These are phyloP conservation scores for Ogataea trehaloabstinens DNA, from an alignment of 805 yeast genomes.

Conservation along the genomic window DNA sequence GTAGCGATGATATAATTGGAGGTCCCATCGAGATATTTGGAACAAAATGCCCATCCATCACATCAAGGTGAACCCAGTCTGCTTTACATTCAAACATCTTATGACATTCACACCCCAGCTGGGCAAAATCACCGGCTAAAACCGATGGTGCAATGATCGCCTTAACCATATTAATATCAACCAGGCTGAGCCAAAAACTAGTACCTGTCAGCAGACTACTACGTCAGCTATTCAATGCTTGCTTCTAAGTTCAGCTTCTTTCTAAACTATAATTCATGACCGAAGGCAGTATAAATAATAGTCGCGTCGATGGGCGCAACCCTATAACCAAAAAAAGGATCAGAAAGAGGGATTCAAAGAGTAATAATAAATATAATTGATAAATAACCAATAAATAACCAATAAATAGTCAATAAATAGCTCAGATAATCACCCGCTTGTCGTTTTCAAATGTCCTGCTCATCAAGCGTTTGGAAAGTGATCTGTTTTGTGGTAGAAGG, in stretches of 20 bases:
- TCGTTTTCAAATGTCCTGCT: constrained; percentile 52
- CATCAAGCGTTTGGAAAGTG: constrained; percentile 66
- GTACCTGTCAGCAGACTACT: constrained; percentile 1
- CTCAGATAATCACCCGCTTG: no score
- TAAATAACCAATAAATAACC: no score
- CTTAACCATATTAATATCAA: constrained; percentile 33
- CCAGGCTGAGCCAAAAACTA: neutral
- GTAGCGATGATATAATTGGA: constrained; percentile 42
- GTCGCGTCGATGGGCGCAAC: no score
- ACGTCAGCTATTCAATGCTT: neutral
- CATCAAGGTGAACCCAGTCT: constrained; percentile 97
- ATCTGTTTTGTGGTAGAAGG: constrained; percentile 46
- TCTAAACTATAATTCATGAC: no score
- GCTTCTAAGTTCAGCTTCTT: neutral
- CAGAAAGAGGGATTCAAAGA: no score
- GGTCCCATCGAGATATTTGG: constrained; percentile 96
- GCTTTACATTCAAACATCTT: constrained; percentile 76
- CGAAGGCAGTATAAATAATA: no score
- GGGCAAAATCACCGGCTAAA: constrained; percentile 87
- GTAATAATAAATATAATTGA: no score
- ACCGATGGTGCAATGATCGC: constrained; percentile 93
- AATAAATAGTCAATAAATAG: no score
- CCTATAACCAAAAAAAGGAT: no score
- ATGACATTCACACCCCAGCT: constrained; percentile 84
- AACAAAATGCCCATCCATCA: constrained; percentile 98